Evolutionary conservation across 2,329 filamentous ascomycete species (phyloP), one percentile per base, ranked within the genome.

Genomic region (Hypoxylon sp.): DNA sequence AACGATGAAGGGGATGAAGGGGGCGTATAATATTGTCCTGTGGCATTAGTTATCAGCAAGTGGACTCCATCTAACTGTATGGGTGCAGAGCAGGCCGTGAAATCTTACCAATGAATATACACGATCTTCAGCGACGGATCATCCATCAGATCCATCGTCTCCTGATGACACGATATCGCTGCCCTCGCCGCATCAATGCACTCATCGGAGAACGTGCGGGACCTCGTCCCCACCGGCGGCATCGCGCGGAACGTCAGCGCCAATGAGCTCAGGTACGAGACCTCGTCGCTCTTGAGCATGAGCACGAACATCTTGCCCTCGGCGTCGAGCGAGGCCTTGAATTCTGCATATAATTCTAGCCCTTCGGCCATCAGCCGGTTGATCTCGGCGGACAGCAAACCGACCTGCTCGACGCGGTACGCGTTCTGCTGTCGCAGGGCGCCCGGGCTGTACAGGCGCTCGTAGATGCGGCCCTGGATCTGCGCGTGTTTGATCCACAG

Each of bases 381-480:
- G 55, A 75, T 70, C 51, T 78, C 78, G 19, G 67, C 69, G 4
- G 72, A 72, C 6, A 78, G 69, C 28, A 62, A 64, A 44, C 62
- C 70, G 17, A 75, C 80, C 55, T 79, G 75, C 17, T 72, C 72
- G 7, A 71, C 69, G 6, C 80, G 74, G 10, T 75, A 67, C 6
- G 72, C 55, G 7, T 75, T 74, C 0, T 74, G 66, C 59, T 80
- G 75, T 1, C 74, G 71, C 15, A 80, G 74, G 0, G 79, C 77
- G 4, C 77, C 79, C 1, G 78, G 78, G 26, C 77, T 79, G 68
- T 88, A 88, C 1, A 88, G 73, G 3, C 81, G 76, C 69, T 87
- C 81, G 61, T 87, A 88, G 24, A 87, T 82, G 4, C 82, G 79
- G 2, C 85, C 84, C 55, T 87, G 83, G 7, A 85, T 80, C n/a